These are phyloP conservation scores for Closterium sp. DNA, from an alignment of 139 green algal species.

Conservation along the genomic window DNA sequence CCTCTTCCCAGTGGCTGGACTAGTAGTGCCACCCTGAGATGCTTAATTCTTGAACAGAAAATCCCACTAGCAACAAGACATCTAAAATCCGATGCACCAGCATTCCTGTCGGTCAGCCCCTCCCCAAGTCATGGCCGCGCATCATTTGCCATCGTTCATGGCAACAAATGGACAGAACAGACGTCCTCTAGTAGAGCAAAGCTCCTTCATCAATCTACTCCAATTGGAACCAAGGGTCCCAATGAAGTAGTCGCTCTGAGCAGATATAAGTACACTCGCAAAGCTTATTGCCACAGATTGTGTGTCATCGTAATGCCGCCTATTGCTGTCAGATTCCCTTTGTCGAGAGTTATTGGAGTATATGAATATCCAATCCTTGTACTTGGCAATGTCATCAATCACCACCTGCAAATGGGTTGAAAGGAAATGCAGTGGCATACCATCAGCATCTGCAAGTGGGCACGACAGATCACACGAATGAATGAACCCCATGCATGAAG, in stretches of 20 bases:
- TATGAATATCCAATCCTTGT: background rate
- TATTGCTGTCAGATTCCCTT: background rate
- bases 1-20: too few species aligned
- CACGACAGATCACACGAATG: too few species aligned
- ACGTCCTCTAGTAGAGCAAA: constrained; percentile 27
- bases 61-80: too few species aligned
- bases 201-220: constrained; percentile 24
- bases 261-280: constrained; percentile 27
- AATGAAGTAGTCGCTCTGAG: constrained; percentile 25
- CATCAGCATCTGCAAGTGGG: background rate
- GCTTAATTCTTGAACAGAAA: too few species aligned
- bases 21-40: too few species aligned
- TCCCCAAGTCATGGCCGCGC: too few species aligned
- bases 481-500: too few species aligned
- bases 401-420: constrained; percentile 6
- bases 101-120: too few species aligned
- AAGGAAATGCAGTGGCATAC: too few species aligned
- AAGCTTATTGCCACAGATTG: constrained; percentile 12
- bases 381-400: constrained; percentile 11
- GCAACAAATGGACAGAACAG: background rate
- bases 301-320: background rate
- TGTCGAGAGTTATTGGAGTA: constrained; percentile 1
- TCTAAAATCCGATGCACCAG: too few species aligned
- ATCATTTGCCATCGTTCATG: constrained; percentile 14
- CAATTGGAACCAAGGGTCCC: constrained; percentile 19